Conservation (phyloP, 768 basidiomycete species). For the Leccinum uliginosum region DNA sequence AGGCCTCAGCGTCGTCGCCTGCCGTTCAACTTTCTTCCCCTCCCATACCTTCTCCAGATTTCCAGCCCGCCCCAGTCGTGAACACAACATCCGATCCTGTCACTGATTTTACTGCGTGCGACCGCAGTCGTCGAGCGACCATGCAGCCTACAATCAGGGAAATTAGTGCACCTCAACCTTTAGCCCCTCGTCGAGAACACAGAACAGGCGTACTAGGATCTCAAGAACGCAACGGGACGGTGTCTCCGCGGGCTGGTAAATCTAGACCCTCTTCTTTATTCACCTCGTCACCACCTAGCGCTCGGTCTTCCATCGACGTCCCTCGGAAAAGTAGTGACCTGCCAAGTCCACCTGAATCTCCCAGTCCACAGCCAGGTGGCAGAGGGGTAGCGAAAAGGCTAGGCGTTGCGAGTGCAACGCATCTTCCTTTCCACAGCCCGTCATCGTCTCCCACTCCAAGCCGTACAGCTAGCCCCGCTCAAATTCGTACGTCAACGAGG, state of each 20-base stretch:
- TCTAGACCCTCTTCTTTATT: slow-evolving; percentile 31
- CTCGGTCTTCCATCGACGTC: slow-evolving; percentile 33
- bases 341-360: slow-evolving; percentile 45
- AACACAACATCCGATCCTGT: slow-evolving; percentile 46
- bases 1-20: slow-evolving; percentile 73
- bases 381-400: slow-evolving; percentile 35
- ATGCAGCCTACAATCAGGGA: slow-evolving; percentile 33
- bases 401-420: slow-evolving; percentile 36
- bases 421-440: slow-evolving; percentile 37
- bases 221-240: slow-evolving; percentile 28
- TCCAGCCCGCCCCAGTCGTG: slow-evolving; percentile 42
- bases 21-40: slow-evolving; percentile 61
- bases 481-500: slow-evolving; percentile 38
- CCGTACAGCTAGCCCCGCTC: slow-evolving; percentile 39
- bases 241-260: slow-evolving; percentile 29
- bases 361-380: slow-evolving; percentile 39
- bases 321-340: slow-evolving; percentile 36
- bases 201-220: slow-evolving; percentile 18
- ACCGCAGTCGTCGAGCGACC: slow-evolving; percentile 40
- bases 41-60: slow-evolving; percentile 50
- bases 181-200: slow-evolving; percentile 32
- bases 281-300: slow-evolving; percentile 24
- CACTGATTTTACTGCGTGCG: slow-evolving; percentile 44
- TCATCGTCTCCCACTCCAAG: slow-evolving; percentile 38
- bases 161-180: slow-evolving; percentile 38